A percentile compares a stretch with the other conserved stretches of the same genome.
Conservation (phyloP, 306 rosid genomes). For the Dalbergia oliveri region DNA sequence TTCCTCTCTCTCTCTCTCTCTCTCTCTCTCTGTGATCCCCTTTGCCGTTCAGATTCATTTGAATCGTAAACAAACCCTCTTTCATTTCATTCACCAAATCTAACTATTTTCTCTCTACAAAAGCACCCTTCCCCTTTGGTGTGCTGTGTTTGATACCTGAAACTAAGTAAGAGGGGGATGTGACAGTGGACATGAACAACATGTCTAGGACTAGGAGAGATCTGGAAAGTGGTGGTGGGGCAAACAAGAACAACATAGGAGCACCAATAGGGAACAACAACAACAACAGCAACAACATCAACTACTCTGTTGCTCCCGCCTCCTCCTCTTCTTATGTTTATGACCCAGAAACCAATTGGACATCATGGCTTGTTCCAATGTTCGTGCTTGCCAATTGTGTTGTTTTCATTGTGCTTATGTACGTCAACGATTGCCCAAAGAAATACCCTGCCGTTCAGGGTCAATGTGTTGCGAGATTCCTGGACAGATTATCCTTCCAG, state of each 20-base stretch:
- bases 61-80: not conserved
- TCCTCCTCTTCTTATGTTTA: conserved; percentile 50
- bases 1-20: not conserved
- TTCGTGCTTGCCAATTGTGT: conserved; percentile 71
- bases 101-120: not conserved
- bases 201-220: conserved; percentile 65
- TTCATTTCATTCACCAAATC: conserved; percentile 24
- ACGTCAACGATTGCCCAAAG: conserved; percentile 76
- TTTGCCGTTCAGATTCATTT: too few relatives aligned
- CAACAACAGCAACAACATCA: not conserved
- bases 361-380: conserved; percentile 84
- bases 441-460: conserved; percentile 48
- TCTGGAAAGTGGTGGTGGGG: conserved; percentile 69
- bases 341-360: conserved; percentile 68
- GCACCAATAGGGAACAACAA: not conserved
- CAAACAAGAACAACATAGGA: conserved; percentile 56
- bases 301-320: conserved; percentile 42
- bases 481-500: conserved; percentile 77
- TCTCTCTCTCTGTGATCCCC: not conserved
- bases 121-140: not conserved
- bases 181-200: not conserved
- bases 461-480: conserved; percentile 68
- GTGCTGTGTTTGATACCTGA: not conserved
- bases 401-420: conserved; percentile 72
- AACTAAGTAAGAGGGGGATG: not conserved